A percentile compares a stretch with the other conserved stretches of the same genome.
Evolutionary conservation across 768 basidiomycete species (phyloP).

Genomic region (Pleurotus pulmonarius): DNA sequence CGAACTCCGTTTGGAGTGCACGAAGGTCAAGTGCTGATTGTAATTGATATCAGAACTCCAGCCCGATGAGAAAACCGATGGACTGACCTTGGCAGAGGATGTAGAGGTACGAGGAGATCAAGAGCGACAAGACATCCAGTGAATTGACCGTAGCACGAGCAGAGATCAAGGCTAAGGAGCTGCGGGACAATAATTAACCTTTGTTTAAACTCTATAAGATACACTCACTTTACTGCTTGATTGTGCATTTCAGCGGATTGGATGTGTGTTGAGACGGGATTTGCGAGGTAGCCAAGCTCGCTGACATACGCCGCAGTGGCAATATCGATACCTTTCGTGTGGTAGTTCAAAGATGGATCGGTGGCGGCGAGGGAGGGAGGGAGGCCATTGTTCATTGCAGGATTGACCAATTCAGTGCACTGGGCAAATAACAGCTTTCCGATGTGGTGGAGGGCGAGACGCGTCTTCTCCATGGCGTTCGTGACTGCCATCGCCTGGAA

Average conservation of each 20-base stretch:
- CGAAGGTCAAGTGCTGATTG: slow-evolving; percentile 69
- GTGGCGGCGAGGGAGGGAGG: slow-evolving; percentile 78
- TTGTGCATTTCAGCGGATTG: slow-evolving; percentile 93
- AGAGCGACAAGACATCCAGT: slow-evolving; percentile 71
- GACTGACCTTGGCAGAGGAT: slow-evolving; percentile 58
- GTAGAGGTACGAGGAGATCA: slow-evolving; percentile 76
- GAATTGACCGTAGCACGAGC: slow-evolving; percentile 77
- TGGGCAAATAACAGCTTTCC: slow-evolving; percentile 71
- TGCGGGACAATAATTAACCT: slow-evolving; percentile 24
- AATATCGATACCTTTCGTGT: slow-evolving; percentile 83
- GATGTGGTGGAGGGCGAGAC: slow-evolving; percentile 64
- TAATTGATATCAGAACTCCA: neutral
- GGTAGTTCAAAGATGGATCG: slow-evolving; percentile 80
- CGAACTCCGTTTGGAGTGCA: slow-evolving; percentile 63
- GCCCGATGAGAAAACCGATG: slow-evolving; percentile 6
- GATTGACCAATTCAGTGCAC: slow-evolving; percentile 68
- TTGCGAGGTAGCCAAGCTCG: slow-evolving; percentile 80
- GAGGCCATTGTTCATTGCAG: slow-evolving; percentile 75
- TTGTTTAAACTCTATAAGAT: neutral
- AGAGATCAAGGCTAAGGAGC: slow-evolving; percentile 81
- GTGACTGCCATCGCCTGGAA: slow-evolving; percentile 88
- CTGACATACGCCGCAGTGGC: slow-evolving; percentile 77
- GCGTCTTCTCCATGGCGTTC: slow-evolving; percentile 86
- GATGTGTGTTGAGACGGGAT: slow-evolving; percentile 80
- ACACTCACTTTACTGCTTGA: slow-evolving; percentile 80